These are phyloP conservation scores for Aspergillus fumigatus DNA, from an alignment of 2,329 filamentous ascomycete species.

Conservation along the genomic window DNA sequence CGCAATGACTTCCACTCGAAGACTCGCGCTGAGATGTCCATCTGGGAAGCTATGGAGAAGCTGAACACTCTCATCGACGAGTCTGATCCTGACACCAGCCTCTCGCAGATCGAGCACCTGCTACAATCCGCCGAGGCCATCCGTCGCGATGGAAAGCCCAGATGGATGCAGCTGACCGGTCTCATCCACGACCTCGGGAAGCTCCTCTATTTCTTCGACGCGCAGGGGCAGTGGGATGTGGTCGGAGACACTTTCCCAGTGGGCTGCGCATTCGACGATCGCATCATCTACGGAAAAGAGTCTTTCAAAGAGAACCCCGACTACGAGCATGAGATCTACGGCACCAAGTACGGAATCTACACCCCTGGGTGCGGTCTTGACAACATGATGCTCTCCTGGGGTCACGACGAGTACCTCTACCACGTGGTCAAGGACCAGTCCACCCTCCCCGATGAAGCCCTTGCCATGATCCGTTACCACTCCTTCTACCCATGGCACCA, in stretches of 20 bases:
- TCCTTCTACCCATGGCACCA: conserved; percentile 91
- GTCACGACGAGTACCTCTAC: conserved; percentile 57
- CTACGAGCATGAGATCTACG: conserved; percentile 64
- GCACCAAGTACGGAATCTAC: conserved; percentile 76
- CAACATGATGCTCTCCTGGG: conserved; percentile 87
- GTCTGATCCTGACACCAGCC: conserved; percentile 81
- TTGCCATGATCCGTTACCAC: conserved; percentile 92
- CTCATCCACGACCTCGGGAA: conserved; percentile 47
- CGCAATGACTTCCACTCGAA: conserved; percentile 66
- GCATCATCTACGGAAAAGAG: conserved; percentile 74
- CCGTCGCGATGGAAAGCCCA: conserved; percentile 61
- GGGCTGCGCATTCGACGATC: conserved; percentile 52
- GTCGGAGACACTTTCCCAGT: conserved; percentile 60
- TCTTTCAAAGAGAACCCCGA: conserved; percentile 75
- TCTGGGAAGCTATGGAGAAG: conserved; percentile 91
- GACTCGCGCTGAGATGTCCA: conserved; percentile 69
- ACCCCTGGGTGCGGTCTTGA: conserved; percentile 72
- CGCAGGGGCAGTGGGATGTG: conserved; percentile 88
- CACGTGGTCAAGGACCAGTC: conserved; percentile 80
- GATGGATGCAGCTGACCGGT: conserved; percentile 47
- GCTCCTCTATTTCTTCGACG: conserved; percentile 55
- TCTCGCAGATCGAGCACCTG: conserved; percentile 85
- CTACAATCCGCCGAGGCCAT: conserved; percentile 87
- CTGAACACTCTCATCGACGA: conserved; percentile 88
- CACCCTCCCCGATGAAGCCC: conserved; percentile 70